phyloP scores from a whole-genome alignment of 1,139 yeast species.

The Taphrina communis region DNA sequence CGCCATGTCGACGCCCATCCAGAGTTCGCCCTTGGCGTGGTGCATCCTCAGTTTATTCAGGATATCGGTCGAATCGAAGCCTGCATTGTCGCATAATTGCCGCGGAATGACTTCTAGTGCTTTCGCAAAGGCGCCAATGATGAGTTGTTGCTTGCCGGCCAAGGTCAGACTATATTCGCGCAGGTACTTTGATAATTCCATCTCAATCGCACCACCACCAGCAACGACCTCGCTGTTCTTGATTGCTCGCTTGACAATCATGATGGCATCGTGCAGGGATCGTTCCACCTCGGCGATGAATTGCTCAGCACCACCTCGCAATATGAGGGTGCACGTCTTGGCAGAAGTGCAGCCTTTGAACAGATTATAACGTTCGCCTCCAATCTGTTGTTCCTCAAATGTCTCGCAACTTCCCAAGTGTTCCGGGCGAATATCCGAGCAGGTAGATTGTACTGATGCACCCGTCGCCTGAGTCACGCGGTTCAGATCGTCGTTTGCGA shows the following conservation, averaged over 20 bases:
- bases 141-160: constrained; percentile 93
- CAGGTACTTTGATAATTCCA: constrained; percentile 89
- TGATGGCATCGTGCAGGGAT: constrained; percentile 95
- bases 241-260: constrained; percentile 96
- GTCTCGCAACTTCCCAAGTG: constrained; percentile 84
- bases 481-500: constrained; percentile 83
- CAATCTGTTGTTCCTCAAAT: constrained; percentile 94
- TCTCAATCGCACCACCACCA: constrained; percentile 99
- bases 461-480: constrained; percentile 95
- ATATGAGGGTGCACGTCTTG: constrained; percentile 86
- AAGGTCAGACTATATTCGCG: constrained; percentile 85
- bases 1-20: constrained; percentile 93
- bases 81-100: constrained; percentile 96
- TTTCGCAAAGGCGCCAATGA: constrained; percentile 88
- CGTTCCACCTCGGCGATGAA: constrained; percentile 98
- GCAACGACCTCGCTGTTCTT: constrained; percentile 87
- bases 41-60: constrained; percentile 88
- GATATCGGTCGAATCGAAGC: constrained; percentile 92
- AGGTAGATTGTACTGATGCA: constrained; percentile 85
- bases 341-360: constrained; percentile 92
- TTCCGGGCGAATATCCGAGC: constrained; percentile 71
- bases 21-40: constrained; percentile 88
- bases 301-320: constrained; percentile 98
- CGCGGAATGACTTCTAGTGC: constrained; percentile 96
- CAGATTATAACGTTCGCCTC: constrained; percentile 90